Conservation (phyloP, 768 basidiomycete genomes). For the Galerina sulciceps region DNA sequence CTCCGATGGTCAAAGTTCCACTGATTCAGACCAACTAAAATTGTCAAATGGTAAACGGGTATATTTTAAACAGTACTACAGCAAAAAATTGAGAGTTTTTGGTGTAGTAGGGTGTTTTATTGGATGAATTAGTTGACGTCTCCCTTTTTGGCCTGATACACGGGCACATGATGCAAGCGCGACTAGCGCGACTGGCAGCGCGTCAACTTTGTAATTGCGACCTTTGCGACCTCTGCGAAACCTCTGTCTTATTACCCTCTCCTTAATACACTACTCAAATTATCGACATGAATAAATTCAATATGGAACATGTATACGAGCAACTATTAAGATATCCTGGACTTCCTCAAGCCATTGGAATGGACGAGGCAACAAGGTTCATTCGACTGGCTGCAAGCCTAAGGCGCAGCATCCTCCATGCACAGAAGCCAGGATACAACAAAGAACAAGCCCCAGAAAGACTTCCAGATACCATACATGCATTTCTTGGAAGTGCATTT, state of each 20-base stretch:
- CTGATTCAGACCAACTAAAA: background rate
- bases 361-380: conserved; percentile 7
- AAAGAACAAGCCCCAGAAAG: background rate
- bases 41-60: no score
- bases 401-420: conserved; percentile 3
- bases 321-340: background rate
- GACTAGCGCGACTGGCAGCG: no score
- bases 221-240: background rate
- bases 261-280: background rate
- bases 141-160: no score
- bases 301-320: background rate
- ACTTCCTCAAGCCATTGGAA: background rate
- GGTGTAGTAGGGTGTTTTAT: no score
- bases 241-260: background rate
- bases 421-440: background rate
- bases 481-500: conserved; percentile 5
- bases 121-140: no score
- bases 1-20: background rate
- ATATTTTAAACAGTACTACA: no score
- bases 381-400: background rate
- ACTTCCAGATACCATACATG: conserved; percentile 1
- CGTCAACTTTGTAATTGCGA: no score
- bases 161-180: no score
- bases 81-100: no score
- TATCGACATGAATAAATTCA: background rate